These are phyloP conservation scores for Wickerhamomyces bovis DNA, from an alignment of 805 yeast genomes.

Conservation along the genomic window DNA sequence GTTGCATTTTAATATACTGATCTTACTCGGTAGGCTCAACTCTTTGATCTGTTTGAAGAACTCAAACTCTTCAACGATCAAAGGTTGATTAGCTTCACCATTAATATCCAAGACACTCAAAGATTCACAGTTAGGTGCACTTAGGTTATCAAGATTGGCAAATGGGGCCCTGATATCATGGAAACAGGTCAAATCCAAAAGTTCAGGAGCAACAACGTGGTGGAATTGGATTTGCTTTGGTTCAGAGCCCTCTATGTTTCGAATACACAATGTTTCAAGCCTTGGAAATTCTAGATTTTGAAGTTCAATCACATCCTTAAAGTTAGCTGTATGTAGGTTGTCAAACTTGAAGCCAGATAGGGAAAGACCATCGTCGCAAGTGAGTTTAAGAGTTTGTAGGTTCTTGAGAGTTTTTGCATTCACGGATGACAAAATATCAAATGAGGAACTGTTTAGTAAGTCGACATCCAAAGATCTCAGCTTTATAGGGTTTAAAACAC, in stretches of 20 bases:
- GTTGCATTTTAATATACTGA: neutral
- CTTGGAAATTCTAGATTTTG: neutral
- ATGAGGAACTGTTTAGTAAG: neutral
- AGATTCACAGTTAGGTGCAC: neutral
- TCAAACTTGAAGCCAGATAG: neutral
- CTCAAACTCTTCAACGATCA: neutral
- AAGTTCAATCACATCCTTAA: neutral
- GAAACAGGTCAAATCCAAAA: neutral
- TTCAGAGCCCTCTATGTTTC: neutral
- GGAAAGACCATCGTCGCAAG: neutral
- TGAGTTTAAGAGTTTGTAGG: too few species aligned
- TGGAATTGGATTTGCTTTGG: neutral
- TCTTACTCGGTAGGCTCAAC: neutral
- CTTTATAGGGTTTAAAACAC: neutral
- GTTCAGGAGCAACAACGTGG: neutral
- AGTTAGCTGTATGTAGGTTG: neutral
- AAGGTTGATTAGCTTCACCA: neutral
- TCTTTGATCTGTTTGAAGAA: neutral
- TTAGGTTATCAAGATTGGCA: neutral
- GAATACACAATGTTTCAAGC: neutral
- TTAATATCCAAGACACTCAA: neutral
- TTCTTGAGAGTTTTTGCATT: neutral
- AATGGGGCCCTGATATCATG: neutral
- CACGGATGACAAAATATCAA: neutral
- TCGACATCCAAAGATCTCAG: too few species aligned